Conservation (phyloP, 23 red algal species). For the Gracilaria domingensis region DNA sequence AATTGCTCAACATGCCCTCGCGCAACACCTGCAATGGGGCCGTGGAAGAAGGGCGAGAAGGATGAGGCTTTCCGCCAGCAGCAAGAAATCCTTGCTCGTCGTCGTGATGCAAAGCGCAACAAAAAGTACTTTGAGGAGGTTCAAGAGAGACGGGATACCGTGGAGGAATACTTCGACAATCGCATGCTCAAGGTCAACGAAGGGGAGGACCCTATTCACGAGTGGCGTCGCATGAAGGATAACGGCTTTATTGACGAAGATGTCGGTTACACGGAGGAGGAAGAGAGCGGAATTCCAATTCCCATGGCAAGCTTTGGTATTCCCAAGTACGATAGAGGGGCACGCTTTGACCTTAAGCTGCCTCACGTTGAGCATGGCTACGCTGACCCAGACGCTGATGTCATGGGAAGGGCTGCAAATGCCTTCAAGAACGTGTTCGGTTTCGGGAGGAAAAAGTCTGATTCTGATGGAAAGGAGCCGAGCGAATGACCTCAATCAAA, state of each 20-base stretch:
- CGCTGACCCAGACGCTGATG: slow-evolving; percentile 77
- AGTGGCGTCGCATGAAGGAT: slow-evolving; percentile 84
- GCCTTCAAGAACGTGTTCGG: slow-evolving; percentile 66
- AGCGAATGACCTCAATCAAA: neutral
- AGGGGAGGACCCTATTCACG: slow-evolving; percentile 86
- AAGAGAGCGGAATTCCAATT: slow-evolving; percentile 81
- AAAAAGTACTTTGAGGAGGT: slow-evolving; percentile 70
- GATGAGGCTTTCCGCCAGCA: slow-evolving; percentile 76
- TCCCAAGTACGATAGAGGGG: slow-evolving; percentile 85
- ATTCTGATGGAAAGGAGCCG: neutral
- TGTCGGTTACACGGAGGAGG: slow-evolving; percentile 75
- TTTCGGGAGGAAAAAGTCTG: slow-evolving; percentile 67
- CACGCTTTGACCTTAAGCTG: slow-evolving; percentile 87
- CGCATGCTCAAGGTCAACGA: slow-evolving; percentile 68
- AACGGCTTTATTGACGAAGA: slow-evolving; percentile 78
- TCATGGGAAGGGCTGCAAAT: slow-evolving; percentile 75
- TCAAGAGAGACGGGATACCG: slow-evolving; percentile 33
- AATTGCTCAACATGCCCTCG: neutral
- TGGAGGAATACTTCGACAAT: slow-evolving; percentile 71
- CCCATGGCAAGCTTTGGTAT: slow-evolving; percentile 89
- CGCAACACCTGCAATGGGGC: slow-evolving; percentile 45
- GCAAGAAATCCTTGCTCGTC: slow-evolving; percentile 72
- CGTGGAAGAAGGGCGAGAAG: slow-evolving; percentile 71
- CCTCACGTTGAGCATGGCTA: slow-evolving; percentile 88
- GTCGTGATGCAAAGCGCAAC: slow-evolving; percentile 59